Evolutionary conservation across 805 yeast species (phyloP).

Genomic region (Sugiyamaella smithiae): DNA sequence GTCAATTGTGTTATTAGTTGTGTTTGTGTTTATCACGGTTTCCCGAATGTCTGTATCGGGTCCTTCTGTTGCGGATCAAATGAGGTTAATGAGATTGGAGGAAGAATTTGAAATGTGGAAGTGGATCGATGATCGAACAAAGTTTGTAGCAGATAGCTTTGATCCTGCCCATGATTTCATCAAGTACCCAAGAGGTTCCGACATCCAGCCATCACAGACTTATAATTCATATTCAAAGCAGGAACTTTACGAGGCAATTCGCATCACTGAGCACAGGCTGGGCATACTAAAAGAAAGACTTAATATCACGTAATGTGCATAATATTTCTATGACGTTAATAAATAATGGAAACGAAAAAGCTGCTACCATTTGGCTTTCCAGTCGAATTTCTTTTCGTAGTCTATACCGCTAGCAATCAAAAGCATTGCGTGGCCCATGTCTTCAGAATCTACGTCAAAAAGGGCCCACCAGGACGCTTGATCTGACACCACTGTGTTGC

Average conservation of each 20-base stretch:
- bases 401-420: constrained; percentile 10
- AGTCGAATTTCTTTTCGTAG: constrained; percentile 2
- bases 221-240: constrained; percentile 36
- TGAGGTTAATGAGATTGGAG: constrained; percentile 34
- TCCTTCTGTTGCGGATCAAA: constrained; percentile 25
- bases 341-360: not conserved
- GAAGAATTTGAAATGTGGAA: constrained; percentile 68
- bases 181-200: not conserved
- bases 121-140: constrained; percentile 55
- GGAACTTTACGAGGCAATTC: constrained; percentile 47
- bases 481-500: constrained; percentile 9
- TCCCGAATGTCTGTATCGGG: not conserved
- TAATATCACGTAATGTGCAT: constrained; percentile 3
- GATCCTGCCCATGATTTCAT: not conserved
- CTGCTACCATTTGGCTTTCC: not conserved
- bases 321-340: not conserved
- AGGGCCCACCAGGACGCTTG: constrained; percentile 19
- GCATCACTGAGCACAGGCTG: constrained; percentile 44
- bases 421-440: constrained; percentile 14
- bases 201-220: not conserved
- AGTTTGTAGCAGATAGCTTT: not conserved
- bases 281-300: constrained; percentile 33
- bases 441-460: constrained; percentile 21
- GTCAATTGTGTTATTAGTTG: constrained; percentile 3
- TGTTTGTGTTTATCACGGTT: not conserved